Evolutionary conservation across 1,284 basidiomycete genomes (phyloP).

Genomic region (Cronartium quercuum): DNA sequence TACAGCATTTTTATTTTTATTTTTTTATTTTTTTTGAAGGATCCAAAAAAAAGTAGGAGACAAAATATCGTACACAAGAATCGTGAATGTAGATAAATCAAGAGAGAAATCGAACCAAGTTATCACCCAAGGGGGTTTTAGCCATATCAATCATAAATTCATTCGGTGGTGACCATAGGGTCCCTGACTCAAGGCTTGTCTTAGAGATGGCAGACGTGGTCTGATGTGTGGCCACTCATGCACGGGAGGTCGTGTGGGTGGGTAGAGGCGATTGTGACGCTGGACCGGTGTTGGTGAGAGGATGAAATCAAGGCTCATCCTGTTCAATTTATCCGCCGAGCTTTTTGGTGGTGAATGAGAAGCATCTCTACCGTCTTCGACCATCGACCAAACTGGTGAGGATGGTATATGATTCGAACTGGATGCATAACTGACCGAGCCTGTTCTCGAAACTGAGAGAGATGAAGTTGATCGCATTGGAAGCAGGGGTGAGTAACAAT

Average conservation of each 20-base stretch:
- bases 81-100: too few species aligned
- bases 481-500: not conserved
- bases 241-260: not conserved
- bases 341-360: not conserved
- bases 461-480: not conserved
- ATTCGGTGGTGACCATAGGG: too few species aligned
- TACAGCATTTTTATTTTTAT: too few species aligned
- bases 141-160: too few species aligned
- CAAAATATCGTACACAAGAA: too few species aligned
- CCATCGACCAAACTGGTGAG: not conserved
- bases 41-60: too few species aligned
- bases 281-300: not conserved
- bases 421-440: not conserved
- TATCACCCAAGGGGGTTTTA: too few species aligned
- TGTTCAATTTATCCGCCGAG: not conserved
- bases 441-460: not conserved
- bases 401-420: not conserved
- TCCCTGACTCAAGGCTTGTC: not conserved
- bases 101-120: too few species aligned
- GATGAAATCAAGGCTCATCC: conserved; percentile 27
- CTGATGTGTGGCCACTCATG: not conserved
- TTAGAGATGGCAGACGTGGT: not conserved
- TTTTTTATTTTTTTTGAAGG: too few species aligned
- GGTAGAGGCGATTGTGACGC: not conserved
- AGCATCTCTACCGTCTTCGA: not conserved